Base-by-base conservation (phyloP, 1,284 basidiomycete species). In the Ustilago sp. region DNA sequence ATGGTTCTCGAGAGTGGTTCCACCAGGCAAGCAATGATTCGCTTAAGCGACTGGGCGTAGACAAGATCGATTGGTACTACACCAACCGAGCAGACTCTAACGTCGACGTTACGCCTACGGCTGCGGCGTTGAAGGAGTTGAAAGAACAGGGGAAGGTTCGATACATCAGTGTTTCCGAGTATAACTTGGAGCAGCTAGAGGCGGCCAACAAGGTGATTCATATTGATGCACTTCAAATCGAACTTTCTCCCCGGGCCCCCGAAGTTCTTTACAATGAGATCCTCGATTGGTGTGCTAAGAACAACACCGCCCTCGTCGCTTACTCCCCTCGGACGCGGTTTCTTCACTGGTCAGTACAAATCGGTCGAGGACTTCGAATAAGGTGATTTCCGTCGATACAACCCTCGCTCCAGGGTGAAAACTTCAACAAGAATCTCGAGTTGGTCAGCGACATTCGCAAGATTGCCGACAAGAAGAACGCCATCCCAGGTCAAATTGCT, bases 81-180 rank as follows among this genome's bases (percentile, higher is more conserved):
- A 77, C 86, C 9, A 87, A 88, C 68, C 82, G 88, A 31, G 68
- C 76, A 11, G 71, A 63, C 35, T 59, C 65, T n/a, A 91, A 91
- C 55, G 90, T 89, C 2, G 56, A 63, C 38, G 89, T 92, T 81
- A 90, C 90, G 77, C 91, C 92, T 87, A 94, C 93, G 13, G 93
- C 92, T 90, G 80, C 85, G 41, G 92, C 89, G 8, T 89, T 94
- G 89, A 93, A 94, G 85, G 88, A 89, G 76, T 89, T 93, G 59
- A 90, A 91, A 57, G 91, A 93, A 70, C 88, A 89, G 51, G 91
- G 91, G 17, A 85, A 92, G 59, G 90, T 88, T 4, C 92, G 90
- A 87, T 92, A 93, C 86, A 92, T 94, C 73, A 93, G 93, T 64
- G 83, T 93, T 70, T 82, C 71, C 38, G 86, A 86, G 67, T 87